Evolutionary conservation across 768 basidiomycete genomes (phyloP), one percentile per base, ranked within the genome.

Genomic region (Sistotremastrum suecicum): DNA sequence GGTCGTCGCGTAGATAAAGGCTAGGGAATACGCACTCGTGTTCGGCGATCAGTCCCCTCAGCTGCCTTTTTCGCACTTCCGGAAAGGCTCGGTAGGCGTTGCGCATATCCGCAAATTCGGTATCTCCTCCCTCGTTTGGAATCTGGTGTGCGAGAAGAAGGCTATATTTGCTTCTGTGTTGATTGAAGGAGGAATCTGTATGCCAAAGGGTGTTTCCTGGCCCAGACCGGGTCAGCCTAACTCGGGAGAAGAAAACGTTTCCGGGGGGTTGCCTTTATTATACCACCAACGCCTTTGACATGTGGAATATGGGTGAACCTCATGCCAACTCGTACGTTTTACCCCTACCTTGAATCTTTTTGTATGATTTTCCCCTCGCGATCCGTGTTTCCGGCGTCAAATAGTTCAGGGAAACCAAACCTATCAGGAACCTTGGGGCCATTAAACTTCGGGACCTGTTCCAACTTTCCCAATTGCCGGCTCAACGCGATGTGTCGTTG

Each of bases 331-430:
- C 29, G 12, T 32, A n/a, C 29, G 9, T 7, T 30, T 30, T 8
- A 5, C 29, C 5, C 40, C 10, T 41, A 41, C 40, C 40, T n/a
- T n/a, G 49, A 42, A 36, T 38, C 47, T 39, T 48, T 39, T 37
- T 48, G 37, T 41, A 54, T 48, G 39, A 54, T 28, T 4, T 20
- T 51, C 6, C 53, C 53, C 29, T 54, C 53, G 31, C 48, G 53
- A 42, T 56, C 53, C 31, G 50, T 56, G 50, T 58, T 58, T 3
- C 56, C 56, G 31, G 54, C 54, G 41, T 58, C 57, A 43, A 57
- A 58, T 33, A 56, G 52, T 12, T 56, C 44, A 12, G 54, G 56
- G 28, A 48, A 46, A 20, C 43, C 39, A 50, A 58, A 54, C 9
- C 56, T 51, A 43, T 50, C 47, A 11, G 47, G 49, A 28, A 37